Evolutionary conservation across 2,329 filamentous ascomycete species (phyloP).

Genomic region (Onygenales sp.): DNA sequence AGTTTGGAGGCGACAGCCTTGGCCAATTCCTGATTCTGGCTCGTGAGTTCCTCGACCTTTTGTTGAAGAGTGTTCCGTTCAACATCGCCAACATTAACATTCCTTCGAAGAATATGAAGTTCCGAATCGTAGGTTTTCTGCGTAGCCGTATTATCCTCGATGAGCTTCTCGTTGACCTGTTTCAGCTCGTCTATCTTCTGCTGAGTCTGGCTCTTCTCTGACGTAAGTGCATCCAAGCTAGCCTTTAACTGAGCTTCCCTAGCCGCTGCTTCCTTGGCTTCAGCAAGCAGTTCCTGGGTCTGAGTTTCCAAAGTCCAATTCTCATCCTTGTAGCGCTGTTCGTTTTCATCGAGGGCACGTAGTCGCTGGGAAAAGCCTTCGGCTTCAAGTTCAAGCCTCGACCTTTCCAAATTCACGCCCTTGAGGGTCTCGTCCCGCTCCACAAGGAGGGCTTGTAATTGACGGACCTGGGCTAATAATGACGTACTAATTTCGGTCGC

Average conservation of each 20-base stretch:
- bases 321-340: conserved; percentile 94
- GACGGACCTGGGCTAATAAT: conserved; percentile 84
- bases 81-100: conserved; percentile 64
- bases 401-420: conserved; percentile 62
- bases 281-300: conserved; percentile 69
- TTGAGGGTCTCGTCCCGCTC: conserved; percentile 85
- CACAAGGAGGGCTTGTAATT: conserved; percentile 71
- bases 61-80: conserved; percentile 71
- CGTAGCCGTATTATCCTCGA: conserved; percentile 66
- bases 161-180: conserved; percentile 64
- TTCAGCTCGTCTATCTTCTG: conserved; percentile 88
- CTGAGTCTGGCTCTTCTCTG: conserved; percentile 69
- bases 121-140: conserved; percentile 86
- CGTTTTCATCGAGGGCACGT: conserved; percentile 79
- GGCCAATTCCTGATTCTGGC: conserved; percentile 85
- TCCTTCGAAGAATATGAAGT: conserved; percentile 72
- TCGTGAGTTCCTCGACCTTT: conserved; percentile 78
- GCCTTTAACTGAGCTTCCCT: conserved; percentile 75
- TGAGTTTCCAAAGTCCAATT: conserved; percentile 96
- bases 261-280: conserved; percentile 66
- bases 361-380: conserved; percentile 72
- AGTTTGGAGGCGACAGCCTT: conserved; percentile 69
- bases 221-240: conserved; percentile 56
- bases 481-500: conserved; percentile 97
- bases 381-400: conserved; percentile 70